Evolutionary conservation across 2,329 filamentous ascomycete species (phyloP).

Genomic region (Shiraia sp.): DNA sequence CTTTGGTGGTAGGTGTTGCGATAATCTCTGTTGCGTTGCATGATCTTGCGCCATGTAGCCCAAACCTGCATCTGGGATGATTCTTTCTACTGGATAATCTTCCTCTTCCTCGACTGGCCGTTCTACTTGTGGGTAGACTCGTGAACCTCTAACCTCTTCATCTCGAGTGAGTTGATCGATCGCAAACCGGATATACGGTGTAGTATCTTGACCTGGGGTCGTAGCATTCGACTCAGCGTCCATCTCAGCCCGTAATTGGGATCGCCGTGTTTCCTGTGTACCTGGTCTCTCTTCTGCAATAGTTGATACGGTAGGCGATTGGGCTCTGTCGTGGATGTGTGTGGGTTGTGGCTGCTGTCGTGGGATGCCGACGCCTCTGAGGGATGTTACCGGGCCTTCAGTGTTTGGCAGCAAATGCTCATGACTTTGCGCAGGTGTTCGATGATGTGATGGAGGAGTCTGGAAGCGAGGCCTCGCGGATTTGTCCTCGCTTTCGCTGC

Average conservation of each 20-base stretch:
- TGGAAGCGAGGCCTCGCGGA: constrained; percentile 27
- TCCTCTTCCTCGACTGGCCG: constrained; percentile 24
- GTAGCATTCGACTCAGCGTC: constrained; percentile 41
- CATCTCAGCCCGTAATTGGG: constrained; percentile 27
- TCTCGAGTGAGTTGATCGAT: constrained; percentile 83
- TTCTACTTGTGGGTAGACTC: constrained; percentile 49
- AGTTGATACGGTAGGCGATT: constrained; percentile 35
- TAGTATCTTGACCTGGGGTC: constrained; percentile 76
- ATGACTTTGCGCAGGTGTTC: constrained; percentile 42
- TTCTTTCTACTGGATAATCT: constrained; percentile 56
- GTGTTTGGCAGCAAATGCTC: constrained; percentile 36
- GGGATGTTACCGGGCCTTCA: constrained; percentile 36
- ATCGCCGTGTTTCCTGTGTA: constrained; percentile 27
- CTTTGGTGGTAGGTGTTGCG: constrained; percentile 27
- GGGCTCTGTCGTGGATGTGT: constrained; percentile 20
- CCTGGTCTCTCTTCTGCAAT: constrained; percentile 38
- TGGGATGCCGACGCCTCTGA: constrained; percentile 38
- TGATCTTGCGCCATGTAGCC: constrained; percentile 43
- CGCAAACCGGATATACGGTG: constrained; percentile 86
- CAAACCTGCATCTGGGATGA: constrained; percentile 48
- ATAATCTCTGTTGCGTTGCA: constrained; percentile 32
- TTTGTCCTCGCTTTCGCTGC: constrained; percentile 37
- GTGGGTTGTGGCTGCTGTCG: constrained; percentile 29
- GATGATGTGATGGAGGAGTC: constrained; percentile 41
- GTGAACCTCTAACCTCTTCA: constrained; percentile 63